Base-by-base conservation (phyloP, 371 early-diverging fungal species). In the Mortierella sp. region DNA sequence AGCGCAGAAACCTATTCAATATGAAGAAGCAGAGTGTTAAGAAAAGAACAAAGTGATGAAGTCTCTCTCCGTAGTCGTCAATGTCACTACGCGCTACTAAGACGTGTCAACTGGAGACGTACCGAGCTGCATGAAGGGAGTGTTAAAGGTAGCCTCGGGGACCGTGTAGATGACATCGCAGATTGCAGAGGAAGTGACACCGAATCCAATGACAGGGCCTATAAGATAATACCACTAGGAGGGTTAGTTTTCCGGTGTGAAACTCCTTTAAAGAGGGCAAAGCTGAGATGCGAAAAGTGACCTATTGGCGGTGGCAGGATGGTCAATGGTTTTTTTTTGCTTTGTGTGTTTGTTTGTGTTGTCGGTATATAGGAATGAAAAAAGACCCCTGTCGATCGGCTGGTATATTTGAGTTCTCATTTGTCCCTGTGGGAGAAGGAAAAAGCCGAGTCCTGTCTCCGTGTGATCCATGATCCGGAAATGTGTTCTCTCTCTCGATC, bases 161-260 rank as follows among this genome's bases (percentile, higher is more conserved):
- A 91, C 90, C 1, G 94, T 75, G 74, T 94, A 94, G 34, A 95
- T 91, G 47, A 94, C 91, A 88, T 95, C 96, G 78, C 92, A 94
- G 19, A 95, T 91, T 9, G 93, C 93, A 48, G 92, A 77, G 8
- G 93, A 91, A 5, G 96, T 95, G 52, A 90, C 91, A 54, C 91
- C 95, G 81, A 94, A 94, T 54, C 95, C 95, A 75, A 94, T 91
- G 1, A 94, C 93, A 58, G 92, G 92, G 0, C 95, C 93, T 94
- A 82, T 94, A 82, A 14, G 19, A 26, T n/a, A 65, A 31, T 13
- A n/a, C 34, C 26, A 31, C 28, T 38, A 8, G 2, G 6, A 26
- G 11, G 45, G 47, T 75, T 75, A 63, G 58, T 63, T 26, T 52
- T 9, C 24, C 8, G 1, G 9, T 34, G 52, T 2, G 10, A 7